phyloP scores from a whole-genome alignment of 2,329 filamentous ascomycete species.

The Davidsoniella virescens region DNA sequence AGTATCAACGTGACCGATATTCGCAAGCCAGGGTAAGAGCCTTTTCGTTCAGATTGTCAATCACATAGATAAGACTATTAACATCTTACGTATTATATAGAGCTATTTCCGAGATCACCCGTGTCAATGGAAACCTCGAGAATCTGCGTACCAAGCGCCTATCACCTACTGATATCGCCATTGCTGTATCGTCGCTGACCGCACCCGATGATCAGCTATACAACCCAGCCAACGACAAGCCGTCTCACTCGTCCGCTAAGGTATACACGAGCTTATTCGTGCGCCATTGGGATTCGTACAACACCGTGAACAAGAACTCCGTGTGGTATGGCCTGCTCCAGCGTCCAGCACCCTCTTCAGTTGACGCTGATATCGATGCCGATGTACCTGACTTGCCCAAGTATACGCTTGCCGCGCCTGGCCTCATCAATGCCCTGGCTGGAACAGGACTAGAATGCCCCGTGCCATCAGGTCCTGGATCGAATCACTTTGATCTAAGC shows the following conservation, averaged over 20 bases:
- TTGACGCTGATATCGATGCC: no score
- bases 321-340: constrained; percentile 56
- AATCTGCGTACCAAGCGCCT: constrained; percentile 42
- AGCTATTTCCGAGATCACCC: constrained; percentile 8
- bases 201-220: constrained; percentile 53
- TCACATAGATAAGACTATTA: background rate
- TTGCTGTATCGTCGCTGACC: constrained; percentile 47
- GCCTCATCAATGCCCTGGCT: constrained; percentile 47
- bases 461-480: constrained; percentile 62
- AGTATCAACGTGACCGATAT: constrained; percentile 26
- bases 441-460: constrained; percentile 46
- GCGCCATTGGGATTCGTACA: constrained; percentile 70
- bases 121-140: constrained; percentile 30
- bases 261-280: constrained; percentile 64
- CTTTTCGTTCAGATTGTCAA: background rate
- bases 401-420: constrained; percentile 27
- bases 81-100: background rate
- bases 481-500: constrained; percentile 65
- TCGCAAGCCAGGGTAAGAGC: constrained; percentile 8
- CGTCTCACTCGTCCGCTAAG: constrained; percentile 46
- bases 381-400: constrained; percentile 16
- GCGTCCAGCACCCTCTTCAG: constrained; percentile 12
- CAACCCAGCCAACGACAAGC: constrained; percentile 44
- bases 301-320: constrained; percentile 49
- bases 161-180: constrained; percentile 31